Base-by-base conservation (phyloP, 495 filamentous ascomycete genomes). In the Jackrogersella minutella region DNA sequence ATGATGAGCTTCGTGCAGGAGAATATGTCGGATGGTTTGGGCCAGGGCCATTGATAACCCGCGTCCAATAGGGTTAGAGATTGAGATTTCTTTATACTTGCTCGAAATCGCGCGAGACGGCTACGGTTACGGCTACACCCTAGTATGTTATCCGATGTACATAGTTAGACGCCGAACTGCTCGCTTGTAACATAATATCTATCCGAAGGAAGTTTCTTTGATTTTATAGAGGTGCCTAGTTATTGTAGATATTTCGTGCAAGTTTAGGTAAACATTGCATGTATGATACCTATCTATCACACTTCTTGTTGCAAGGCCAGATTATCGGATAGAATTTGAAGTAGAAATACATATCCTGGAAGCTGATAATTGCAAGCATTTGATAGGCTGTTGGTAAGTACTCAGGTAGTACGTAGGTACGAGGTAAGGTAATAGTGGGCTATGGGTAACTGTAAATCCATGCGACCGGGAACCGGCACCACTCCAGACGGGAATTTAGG, bases 41-140 rank as follows among this genome's bases (percentile, higher is more conserved):
- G 17, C 24, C 26, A 43, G 41, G 34, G 17, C 24, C 26, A 43
- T 50, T 43, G 34, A 26, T 65, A 37, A 21, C 13, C 30, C 30
- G 21, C 44, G 26, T 13, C 54, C 40, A 57, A 66, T 66, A 40
- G 8, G 57, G 17, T 57, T 61, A 8, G 44, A 66, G 56, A 49
- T 11, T 31, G 30, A 17, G 16, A 53, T 66, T 40, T 19, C 10
- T 60, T 22, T 47, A 59, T 49, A 34, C 28, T 26, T 34, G 6
- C 11, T 4, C 19, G 11, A 52, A 37, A 64, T 64, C 36, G 36
- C 53, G 53, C 40, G 17, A 58, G 47, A 54, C 5, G 37, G 31
- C 39, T 51, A 28, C n/a, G 17, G 28, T 26, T 34, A 28, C 26
- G 21, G n/a, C 11, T 34, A 17, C 14, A 30, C 11, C n/a, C n/a